Base-by-base conservation (phyloP, 768 basidiomycete genomes). In the Basidioascus undulatus region DNA sequence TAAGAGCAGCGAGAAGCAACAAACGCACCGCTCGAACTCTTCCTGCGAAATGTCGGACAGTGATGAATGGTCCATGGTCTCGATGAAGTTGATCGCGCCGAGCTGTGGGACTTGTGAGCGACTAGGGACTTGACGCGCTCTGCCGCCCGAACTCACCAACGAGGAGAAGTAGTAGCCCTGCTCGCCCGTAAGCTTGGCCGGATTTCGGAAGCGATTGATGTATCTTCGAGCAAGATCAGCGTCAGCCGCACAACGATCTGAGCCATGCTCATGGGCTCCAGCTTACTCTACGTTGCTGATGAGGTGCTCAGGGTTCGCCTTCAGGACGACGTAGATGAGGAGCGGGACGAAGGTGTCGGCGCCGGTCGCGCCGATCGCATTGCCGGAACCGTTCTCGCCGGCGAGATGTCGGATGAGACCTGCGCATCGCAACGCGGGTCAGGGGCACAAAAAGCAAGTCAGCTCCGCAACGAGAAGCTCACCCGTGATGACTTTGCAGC, bases 401-500 rank as follows among this genome's bases (percentile, higher is more conserved):
- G 50, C 69, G 45, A 83, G 56, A 62, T 94, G 86, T 44, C 86
- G 71, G 42, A 98, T 77, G 24, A 94, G 61, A 34, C 87, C 86
- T 92, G 51, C 12, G 11, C n/a, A 6, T 6, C 26, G 11, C 35
- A 39, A 31, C 32, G 12, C 21, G 24, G 24, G 20, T 25, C 13
- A 42, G 28, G 37, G 32, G 39, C 18, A 27, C 28, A 16, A 42
- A 35, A 25, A 24, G 19, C 16, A 9, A 1, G 20, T 10, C 21
- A 16, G 20, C 5, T 18, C 28, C 19, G 21, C 6, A 39, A 49
- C 28, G 47, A 35, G 28, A 11, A 21, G 58, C 76, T 45, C 48
- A 86, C 89, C 92, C 53, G 92, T 96, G 50, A 98, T 96, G 57
- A 98, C 84, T 63, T 98, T 98, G 71, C 87, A 98, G 57, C 74